phyloP scores from a whole-genome alignment of 2,329 filamentous ascomycete genomes.

The Cladosporium sp. region DNA sequence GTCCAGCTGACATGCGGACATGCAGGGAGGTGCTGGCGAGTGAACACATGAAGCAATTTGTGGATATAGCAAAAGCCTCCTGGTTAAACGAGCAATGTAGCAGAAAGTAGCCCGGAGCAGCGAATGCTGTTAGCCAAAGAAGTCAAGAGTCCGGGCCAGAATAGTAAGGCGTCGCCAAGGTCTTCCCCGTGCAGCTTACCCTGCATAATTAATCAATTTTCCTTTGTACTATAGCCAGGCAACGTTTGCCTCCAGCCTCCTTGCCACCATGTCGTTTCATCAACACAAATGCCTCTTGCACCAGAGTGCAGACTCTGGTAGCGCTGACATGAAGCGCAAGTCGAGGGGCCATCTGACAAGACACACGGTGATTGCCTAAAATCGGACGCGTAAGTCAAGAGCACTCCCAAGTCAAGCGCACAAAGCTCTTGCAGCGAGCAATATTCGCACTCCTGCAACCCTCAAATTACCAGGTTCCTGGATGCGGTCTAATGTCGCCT shows the following conservation, averaged over 20 bases:
- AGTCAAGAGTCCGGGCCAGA: constrained; percentile 17
- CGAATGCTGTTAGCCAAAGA: background rate
- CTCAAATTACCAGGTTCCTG: background rate
- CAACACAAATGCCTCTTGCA: background rate
- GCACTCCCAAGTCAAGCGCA: background rate
- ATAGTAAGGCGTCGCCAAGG: constrained; percentile 19
- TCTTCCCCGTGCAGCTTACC: constrained; percentile 17
- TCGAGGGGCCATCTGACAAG: background rate
- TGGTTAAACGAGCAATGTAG: background rate
- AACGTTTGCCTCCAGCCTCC: background rate
- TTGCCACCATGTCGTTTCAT: background rate
- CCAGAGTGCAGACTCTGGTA: background rate
- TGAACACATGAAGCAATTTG: background rate
- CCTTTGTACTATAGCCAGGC: background rate
- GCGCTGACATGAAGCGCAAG: background rate
- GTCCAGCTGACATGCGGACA: constrained; percentile 17
- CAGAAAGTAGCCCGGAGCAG: constrained; percentile 20
- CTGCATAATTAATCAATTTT: constrained; percentile 20
- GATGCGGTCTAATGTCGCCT: background rate
- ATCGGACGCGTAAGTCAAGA: background rate
- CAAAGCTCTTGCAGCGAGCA: background rate
- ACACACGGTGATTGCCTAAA: background rate
- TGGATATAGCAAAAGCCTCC: background rate
- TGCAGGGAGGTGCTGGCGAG: background rate
- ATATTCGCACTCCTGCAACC: background rate